Percentiles rank a stretch among this genome's conserved stretches.
Conservation (phyloP, 371 early-diverging fungal genomes). For the Syncephalastrum monosporum region DNA sequence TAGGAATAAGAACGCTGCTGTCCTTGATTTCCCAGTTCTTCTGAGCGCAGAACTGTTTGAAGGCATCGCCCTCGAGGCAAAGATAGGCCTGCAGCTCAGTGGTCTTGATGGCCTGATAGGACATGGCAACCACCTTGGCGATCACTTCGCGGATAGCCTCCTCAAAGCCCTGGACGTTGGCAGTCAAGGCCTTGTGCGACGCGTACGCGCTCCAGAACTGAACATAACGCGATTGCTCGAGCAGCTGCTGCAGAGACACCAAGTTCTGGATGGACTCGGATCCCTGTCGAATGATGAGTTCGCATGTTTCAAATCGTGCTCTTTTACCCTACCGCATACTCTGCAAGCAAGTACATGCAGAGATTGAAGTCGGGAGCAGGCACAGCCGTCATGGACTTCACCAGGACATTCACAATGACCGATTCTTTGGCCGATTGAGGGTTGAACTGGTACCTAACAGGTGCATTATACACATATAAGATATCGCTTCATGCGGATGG, state of each 20-base stretch:
- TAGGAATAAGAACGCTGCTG: constrained; percentile 71
- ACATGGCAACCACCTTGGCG: constrained; percentile 68
- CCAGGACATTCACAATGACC: constrained; percentile 73
- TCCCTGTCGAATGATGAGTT: constrained; percentile 15
- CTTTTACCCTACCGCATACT: constrained; percentile 56
- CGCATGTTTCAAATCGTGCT: not conserved
- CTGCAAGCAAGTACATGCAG: constrained; percentile 80
- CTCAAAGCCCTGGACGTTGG: constrained; percentile 74
- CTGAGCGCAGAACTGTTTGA: constrained; percentile 57
- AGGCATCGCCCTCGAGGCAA: constrained; percentile 67
- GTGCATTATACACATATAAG: constrained; percentile 7
- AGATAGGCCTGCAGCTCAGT: constrained; percentile 61
- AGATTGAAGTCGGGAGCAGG: constrained; percentile 90
- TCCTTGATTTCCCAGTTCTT: constrained; percentile 69
- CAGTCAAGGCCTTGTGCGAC: constrained; percentile 56
- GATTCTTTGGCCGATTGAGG: constrained; percentile 69
- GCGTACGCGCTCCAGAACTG: constrained; percentile 77
- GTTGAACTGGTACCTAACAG: constrained; percentile 84
- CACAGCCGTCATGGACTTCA: constrained; percentile 80
- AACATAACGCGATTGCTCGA: constrained; percentile 77
- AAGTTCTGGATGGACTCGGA: constrained; percentile 65
- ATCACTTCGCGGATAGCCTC: constrained; percentile 74
- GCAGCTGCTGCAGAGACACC: constrained; percentile 70
- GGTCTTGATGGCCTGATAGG: constrained; percentile 77
- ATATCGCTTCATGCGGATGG: not conserved